Base-by-base conservation (phyloP, 2,329 filamentous ascomycete species). In the Elsinoe fawcettii region DNA sequence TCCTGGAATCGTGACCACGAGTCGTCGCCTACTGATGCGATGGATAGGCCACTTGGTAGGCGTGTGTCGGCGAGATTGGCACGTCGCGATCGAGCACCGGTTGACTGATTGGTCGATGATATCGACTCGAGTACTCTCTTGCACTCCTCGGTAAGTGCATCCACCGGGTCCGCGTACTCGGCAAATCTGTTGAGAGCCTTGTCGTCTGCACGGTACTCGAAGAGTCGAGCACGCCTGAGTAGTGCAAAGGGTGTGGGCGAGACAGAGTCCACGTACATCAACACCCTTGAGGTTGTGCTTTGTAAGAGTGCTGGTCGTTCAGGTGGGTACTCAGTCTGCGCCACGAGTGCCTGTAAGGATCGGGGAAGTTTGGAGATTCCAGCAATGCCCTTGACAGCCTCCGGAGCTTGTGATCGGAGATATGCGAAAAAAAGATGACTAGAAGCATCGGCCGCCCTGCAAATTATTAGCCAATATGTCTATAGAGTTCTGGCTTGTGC, bases 391-490 rank as follows among this genome's bases (percentile, higher is more conserved):
- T 85, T 80, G 32, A 79, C 69, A 12, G 79, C 81, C 61, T 92
- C 86, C n/a, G 93, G 92, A 1, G 90, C 84, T 47, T 96, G 75
- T 0, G 91, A 96, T 65, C 93, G 83, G 49, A 99, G 82, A 70
- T 97, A 99, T 57, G 93, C 93, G 69, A 99, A 99, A 78, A 99
- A 99, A 56, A 99, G 77, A 75, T 99, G 93, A 67, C 91, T 96
- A 18, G 92, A 90, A 56, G 93, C 93, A 77, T 97, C 90, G 59
- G 93, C 93, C 60, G 92, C 91, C 67, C 88, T 95, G 66, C 22
- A 22, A 51, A 51, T 51, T 51, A 58, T 60, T 41, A 57, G 59
- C 23, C 39, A 37, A 43, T 22, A 25, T 12, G 37, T 55, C 30
- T 12, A 25, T 5, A 32, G 11, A 20, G 5, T 20, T 11, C 7